Conservation (phyloP, 2,329 filamentous ascomycete genomes). For the Phaeosphaeriaceae sp. region DNA sequence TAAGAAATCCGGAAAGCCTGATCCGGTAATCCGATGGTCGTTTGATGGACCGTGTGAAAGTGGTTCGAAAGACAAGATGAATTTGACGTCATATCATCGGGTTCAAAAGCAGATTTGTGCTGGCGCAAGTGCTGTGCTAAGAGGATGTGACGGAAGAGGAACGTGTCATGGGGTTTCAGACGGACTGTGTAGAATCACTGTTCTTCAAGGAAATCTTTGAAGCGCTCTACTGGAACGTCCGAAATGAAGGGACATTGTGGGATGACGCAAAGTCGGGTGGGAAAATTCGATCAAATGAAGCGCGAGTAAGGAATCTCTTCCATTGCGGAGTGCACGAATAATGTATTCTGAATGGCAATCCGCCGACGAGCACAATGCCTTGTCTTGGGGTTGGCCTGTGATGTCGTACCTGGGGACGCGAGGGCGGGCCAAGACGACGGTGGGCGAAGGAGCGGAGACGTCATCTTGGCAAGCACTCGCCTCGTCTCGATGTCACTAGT, state of each 20-base stretch:
- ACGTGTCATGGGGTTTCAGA: neutral
- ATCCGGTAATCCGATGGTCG: neutral
- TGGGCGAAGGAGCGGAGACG: conserved; percentile 9
- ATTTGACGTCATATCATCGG: neutral
- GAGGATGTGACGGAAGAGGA: neutral
- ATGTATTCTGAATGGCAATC: neutral
- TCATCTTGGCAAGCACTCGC: conserved; percentile 4
- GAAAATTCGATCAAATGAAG: neutral
- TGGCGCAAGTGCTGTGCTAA: neutral
- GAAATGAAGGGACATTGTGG: neutral
- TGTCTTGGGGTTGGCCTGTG: conserved; percentile 2
- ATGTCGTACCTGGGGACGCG: neutral
- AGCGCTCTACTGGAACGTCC: neutral
- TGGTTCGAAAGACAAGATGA: neutral
- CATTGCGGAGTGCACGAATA: neutral
- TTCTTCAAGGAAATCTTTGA: neutral
- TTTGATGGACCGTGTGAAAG: neutral
- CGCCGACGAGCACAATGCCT: neutral
- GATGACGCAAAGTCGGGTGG: neutral
- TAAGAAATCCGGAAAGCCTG: neutral
- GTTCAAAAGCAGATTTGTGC: neutral
- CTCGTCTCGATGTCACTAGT: conserved; percentile 5
- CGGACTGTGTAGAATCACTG: neutral
- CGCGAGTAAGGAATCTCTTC: neutral
- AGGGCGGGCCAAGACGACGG: conserved; percentile 9